These are phyloP conservation scores for Agrocybe pediades DNA, from an alignment of 768 basidiomycete genomes.

Conservation along the genomic window DNA sequence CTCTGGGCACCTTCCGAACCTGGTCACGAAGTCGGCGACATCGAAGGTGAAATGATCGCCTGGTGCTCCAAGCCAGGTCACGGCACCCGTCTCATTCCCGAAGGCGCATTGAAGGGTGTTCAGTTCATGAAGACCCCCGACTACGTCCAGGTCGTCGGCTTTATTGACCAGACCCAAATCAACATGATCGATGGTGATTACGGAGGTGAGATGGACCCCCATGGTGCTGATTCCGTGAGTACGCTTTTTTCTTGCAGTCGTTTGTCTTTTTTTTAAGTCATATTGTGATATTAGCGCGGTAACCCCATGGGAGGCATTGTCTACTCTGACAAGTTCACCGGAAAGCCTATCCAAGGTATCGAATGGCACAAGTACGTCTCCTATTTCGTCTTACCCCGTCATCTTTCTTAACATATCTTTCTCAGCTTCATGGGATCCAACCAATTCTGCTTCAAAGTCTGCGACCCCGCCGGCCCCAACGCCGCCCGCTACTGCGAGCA, in stretches of 20 bases:
- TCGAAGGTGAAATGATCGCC: conserved; percentile 73
- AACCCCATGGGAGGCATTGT: conserved; percentile 77
- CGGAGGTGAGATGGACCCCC: conserved; percentile 81
- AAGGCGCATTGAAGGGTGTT: conserved; percentile 61
- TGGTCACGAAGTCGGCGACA: conserved; percentile 60
- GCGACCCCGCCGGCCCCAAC: conserved; percentile 57
- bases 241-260: background rate
- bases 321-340: conserved; percentile 57
- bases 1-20: conserved; percentile 60
- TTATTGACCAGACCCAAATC: conserved; percentile 63
- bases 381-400: background rate
- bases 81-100: conserved; percentile 73
- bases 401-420: background rate
- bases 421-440: conserved; percentile 30
- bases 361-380: conserved; percentile 69
- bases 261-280: background rate
- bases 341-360: conserved; percentile 52
- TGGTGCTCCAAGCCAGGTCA: conserved; percentile 75
- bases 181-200: conserved; percentile 55
- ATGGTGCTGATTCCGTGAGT: conserved; percentile 60
- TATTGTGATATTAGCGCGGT: conserved; percentile 49
- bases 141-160: conserved; percentile 68
- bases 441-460: conserved; percentile 46
- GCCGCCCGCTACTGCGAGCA: conserved; percentile 63
- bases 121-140: conserved; percentile 65